These are phyloP conservation scores for Schizochytrium sp. DNA, from an alignment of 108 stramenopile genomes.

Conservation along the genomic window DNA sequence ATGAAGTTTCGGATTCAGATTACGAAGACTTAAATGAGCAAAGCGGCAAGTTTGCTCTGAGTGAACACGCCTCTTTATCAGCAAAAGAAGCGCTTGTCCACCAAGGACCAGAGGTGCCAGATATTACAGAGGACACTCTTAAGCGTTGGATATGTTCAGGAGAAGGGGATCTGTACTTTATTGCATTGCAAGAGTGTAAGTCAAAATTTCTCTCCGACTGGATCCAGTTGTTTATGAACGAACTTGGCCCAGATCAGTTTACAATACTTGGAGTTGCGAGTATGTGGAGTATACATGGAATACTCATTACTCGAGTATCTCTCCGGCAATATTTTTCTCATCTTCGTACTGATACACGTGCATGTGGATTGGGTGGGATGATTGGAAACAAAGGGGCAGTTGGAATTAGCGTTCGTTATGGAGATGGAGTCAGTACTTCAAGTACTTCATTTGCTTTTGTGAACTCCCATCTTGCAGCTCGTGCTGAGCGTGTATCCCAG, in stretches of 20 bases:
- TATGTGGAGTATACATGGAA: constrained; percentile 60
- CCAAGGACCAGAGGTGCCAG: background rate
- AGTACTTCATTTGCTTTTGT: constrained; percentile 73
- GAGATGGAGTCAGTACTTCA: constrained; percentile 42
- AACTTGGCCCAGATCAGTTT: background rate
- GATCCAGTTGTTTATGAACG: background rate
- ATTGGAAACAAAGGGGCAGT: constrained; percentile 80
- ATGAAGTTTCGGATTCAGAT: too few species aligned
- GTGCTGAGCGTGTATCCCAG: constrained; percentile 56
- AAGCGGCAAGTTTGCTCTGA: background rate
- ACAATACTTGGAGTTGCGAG: background rate
- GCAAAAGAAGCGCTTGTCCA: background rate
- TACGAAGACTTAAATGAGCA: background rate
- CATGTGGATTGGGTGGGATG: constrained; percentile 75
- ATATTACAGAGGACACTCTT: background rate
- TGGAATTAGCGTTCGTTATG: constrained; percentile 67
- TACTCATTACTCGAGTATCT: constrained; percentile 40
- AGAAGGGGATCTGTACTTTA: constrained; percentile 68
- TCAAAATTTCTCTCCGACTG: background rate
- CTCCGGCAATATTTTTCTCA: constrained; percentile 30
- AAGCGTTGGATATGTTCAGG: constrained; percentile 63
- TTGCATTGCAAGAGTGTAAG: constrained; percentile 70
- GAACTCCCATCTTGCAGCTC: constrained; percentile 77
- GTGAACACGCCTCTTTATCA: background rate
- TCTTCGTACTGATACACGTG: constrained; percentile 49